Percentiles rank a stretch among this genome's conserved stretches.
These are phyloP conservation scores for Coccomyxa sp. DNA, from an alignment of 139 green algal species.

Conservation along the genomic window DNA sequence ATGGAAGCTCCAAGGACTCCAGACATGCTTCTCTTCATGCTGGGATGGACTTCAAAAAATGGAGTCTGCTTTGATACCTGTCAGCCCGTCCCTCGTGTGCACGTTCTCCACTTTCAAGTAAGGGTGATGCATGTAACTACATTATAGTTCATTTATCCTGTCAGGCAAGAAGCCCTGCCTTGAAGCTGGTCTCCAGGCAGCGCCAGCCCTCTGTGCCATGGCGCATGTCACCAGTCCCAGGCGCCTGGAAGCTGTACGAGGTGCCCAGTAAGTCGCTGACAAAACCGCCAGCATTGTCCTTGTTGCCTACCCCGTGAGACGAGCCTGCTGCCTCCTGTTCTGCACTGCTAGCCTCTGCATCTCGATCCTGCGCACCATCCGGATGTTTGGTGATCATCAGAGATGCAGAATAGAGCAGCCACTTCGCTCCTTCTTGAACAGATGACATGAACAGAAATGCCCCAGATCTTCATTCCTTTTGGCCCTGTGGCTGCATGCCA, in stretches of 20 bases:
- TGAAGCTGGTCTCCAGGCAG: constrained; percentile 73
- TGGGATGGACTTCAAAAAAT: no score
- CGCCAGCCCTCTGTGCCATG: constrained; percentile 91
- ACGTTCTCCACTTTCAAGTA: no score
- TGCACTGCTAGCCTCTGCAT: not conserved
- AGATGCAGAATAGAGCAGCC: not conserved
- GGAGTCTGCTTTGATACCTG: no score
- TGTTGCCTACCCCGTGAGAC: not conserved
- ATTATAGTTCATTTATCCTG: no score
- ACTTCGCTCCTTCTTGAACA: not conserved
- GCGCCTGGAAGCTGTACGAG: constrained; percentile 30
- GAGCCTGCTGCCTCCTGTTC: not conserved
- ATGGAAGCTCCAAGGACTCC: no score
- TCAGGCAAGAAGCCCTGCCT: not conserved
- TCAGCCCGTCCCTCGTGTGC: no score
- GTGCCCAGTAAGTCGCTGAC: constrained; percentile 30
- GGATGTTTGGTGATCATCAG: not conserved
- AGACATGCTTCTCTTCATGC: no score
- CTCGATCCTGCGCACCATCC: not conserved
- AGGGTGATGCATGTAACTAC: no score
- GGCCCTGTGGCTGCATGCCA: not conserved
- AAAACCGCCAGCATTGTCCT: constrained; percentile 7
- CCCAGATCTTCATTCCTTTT: not conserved
- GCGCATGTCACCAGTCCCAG: constrained; percentile 70
- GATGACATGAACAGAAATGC: not conserved